Conservation (phyloP, 2,329 filamentous ascomycete species). For the Colletotrichum lindemuthianum region DNA sequence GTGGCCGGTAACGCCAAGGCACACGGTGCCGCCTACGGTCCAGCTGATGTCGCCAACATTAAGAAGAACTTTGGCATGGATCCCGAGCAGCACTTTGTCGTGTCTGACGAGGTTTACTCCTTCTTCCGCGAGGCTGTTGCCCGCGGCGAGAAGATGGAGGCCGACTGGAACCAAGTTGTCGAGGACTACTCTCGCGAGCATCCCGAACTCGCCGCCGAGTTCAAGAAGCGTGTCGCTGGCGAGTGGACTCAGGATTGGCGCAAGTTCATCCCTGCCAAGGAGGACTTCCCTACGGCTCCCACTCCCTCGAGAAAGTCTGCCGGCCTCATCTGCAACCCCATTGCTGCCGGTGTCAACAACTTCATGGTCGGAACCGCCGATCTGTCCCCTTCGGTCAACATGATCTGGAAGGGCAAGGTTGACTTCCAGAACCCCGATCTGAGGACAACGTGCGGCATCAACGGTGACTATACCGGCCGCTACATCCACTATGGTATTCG, state of each 20-base stretch:
- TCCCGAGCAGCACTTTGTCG: conserved; percentile 48
- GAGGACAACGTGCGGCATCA: conserved; percentile 57
- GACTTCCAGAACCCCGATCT: conserved; percentile 58
- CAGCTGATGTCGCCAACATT: conserved; percentile 58
- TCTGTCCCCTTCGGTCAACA: conserved; percentile 62
- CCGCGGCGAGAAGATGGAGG: conserved; percentile 55
- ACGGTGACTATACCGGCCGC: conserved; percentile 63
- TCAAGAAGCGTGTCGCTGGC: conserved; percentile 58
- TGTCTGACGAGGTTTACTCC: conserved; percentile 56
- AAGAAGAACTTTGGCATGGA: conserved; percentile 47
- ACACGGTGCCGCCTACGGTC: conserved; percentile 67
- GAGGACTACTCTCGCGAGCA: conserved; percentile 54
- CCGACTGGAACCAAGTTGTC: conserved; percentile 57
- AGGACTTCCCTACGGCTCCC: conserved; percentile 54
- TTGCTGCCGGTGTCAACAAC: conserved; percentile 56
- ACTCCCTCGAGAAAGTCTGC: conserved; percentile 62
- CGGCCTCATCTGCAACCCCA: conserved; percentile 59
- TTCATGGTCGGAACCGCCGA: conserved; percentile 66
- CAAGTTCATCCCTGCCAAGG: conserved; percentile 56
- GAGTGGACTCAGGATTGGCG: conserved; percentile 59
- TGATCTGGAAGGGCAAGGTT: conserved; percentile 63
- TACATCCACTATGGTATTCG: conserved; percentile 71
- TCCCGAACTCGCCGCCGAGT: conserved; percentile 61
- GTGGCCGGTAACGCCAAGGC: conserved; percentile 62
- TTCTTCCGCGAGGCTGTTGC: conserved; percentile 60